Evolutionary conservation across 2,329 filamentous ascomycete genomes (phyloP).

Genomic region (Epichloe elymi): DNA sequence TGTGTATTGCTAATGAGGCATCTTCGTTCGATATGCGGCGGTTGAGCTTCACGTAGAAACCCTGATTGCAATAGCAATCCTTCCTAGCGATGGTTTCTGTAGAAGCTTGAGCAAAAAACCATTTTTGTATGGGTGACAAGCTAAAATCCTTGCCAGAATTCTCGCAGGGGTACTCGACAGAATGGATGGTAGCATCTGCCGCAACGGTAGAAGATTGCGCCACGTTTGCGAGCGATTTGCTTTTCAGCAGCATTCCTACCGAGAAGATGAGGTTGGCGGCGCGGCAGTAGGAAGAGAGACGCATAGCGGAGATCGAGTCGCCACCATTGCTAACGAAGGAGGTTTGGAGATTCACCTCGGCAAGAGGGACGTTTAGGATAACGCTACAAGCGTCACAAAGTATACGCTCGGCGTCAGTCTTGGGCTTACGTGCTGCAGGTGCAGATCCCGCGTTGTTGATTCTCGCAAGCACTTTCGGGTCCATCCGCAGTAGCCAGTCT

Average conservation of each 20-base stretch:
- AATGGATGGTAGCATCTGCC: background rate
- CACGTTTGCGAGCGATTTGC: background rate
- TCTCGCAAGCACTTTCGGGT: background rate
- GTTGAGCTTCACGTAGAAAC: conserved; percentile 1
- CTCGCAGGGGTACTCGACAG: background rate
- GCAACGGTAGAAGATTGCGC: background rate
- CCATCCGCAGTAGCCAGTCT: background rate
- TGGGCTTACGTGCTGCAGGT: background rate
- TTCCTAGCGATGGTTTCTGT: background rate
- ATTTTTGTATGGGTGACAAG: conserved; percentile 6
- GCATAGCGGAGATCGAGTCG: conserved; percentile 31
- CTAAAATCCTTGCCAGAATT: background rate
- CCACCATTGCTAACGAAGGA: conserved; percentile 28
- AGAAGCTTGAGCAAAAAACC: conserved; percentile 3
- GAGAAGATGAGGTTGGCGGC: conserved; percentile 17
- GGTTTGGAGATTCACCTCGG: conserved; percentile 16
- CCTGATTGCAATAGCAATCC: conserved; percentile 2
- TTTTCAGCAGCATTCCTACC: conserved; percentile 10
- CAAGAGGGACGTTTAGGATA: conserved; percentile 23
- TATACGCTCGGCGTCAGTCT: conserved; percentile 2
- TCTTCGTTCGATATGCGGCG: background rate
- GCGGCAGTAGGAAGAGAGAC: conserved; percentile 25
- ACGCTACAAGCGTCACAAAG: conserved; percentile 23
- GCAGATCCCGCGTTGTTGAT: background rate
- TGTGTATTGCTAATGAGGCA: background rate